Conservation (phyloP, 805 yeast species). For the Suhomyces sp. region DNA sequence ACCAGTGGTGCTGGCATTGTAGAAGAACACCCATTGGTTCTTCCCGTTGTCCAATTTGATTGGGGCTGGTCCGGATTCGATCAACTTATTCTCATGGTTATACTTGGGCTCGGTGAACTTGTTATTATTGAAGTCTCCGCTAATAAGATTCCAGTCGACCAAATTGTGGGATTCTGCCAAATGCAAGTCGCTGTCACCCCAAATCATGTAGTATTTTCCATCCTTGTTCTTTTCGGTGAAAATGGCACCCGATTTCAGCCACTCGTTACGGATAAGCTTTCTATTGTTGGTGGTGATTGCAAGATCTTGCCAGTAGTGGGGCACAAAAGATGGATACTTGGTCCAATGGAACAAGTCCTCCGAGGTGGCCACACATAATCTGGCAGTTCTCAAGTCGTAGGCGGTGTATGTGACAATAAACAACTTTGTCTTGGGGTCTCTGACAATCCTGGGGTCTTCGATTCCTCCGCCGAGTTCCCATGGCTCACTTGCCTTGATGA, state of each 20-base stretch:
- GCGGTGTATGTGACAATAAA: constrained; percentile 44
- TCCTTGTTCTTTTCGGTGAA: constrained; percentile 31
- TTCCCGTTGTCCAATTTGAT: constrained; percentile 30
- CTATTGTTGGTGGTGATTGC: constrained; percentile 24
- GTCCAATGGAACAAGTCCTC: constrained; percentile 38
- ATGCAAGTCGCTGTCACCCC: constrained; percentile 43
- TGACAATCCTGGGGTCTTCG: constrained; percentile 43
- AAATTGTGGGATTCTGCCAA: constrained; percentile 37
- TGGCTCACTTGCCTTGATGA: constrained; percentile 35
- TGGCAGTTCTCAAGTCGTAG: constrained; percentile 32
- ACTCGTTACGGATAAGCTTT: constrained; percentile 27
- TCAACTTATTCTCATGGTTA: constrained; percentile 34
- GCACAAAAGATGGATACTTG: constrained; percentile 36
- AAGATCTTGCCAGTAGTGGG: constrained; percentile 34
- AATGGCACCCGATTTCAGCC: constrained; percentile 46
- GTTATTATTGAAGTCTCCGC: constrained; percentile 18
- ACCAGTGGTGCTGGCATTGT: constrained; percentile 41
- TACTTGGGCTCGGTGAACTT: constrained; percentile 29
- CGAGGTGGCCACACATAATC: constrained; percentile 41
- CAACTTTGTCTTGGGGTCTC: constrained; percentile 34
- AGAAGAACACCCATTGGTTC: constrained; percentile 38
- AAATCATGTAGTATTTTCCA: constrained; percentile 42
- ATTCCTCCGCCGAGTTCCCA: constrained; percentile 44
- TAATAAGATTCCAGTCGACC: constrained; percentile 30
- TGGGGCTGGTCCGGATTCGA: constrained; percentile 45